Base-by-base conservation (phyloP, 2,329 filamentous ascomycete genomes). In the Akanthomyces uredinophilus region DNA sequence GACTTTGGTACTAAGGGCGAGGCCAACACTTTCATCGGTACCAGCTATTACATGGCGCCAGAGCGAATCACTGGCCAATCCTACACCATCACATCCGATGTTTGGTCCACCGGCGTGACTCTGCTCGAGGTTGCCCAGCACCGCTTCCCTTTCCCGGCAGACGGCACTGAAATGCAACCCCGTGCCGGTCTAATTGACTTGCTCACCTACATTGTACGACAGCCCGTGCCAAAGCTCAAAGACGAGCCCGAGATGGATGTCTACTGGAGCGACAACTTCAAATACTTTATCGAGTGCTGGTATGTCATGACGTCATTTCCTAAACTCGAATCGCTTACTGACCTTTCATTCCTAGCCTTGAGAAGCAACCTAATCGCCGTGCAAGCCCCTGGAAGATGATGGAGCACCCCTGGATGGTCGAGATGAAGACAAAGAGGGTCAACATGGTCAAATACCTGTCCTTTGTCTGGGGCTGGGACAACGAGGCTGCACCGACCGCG, bases 231-330 rank as follows among this genome's bases (percentile, higher is more conserved):
- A 2, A 96, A 92, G 74, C 81, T 99, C 66, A 98, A 97, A 76
- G 95, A 99, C 68, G 95, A 99, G 76, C 91, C 91, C 0, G 87
- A 92, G 37, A 91, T 90, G 68, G 88, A 88, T 63, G 96, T 99
- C 68, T 89, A 88, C 72, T 99, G 95, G 95, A 96, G 91, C 68
- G 91, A 96, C 69, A 96, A 91, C 72, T 98, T 99, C 78, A 99
- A 99, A 75, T 97, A 97, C 74, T 99, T 99, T 70, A 97, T 99
- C 70, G 93, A 97, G 78, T 97, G 93, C 85, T 98, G 95, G 94
- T 98, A 85, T 73, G 91, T 35, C 13, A 87, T 61, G 20, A 29
- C 47, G 16, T 24, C 10, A 50, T 18, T 4, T 10, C 46, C n/a
- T 6, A 27, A 29, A 3, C 35, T n/a, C 14, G 44, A 3, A 44